Evolutionary conservation across 169 alveolate species (phyloP), one percentile per base, ranked within the genome.

Genomic region (Nephromyces sp.): DNA sequence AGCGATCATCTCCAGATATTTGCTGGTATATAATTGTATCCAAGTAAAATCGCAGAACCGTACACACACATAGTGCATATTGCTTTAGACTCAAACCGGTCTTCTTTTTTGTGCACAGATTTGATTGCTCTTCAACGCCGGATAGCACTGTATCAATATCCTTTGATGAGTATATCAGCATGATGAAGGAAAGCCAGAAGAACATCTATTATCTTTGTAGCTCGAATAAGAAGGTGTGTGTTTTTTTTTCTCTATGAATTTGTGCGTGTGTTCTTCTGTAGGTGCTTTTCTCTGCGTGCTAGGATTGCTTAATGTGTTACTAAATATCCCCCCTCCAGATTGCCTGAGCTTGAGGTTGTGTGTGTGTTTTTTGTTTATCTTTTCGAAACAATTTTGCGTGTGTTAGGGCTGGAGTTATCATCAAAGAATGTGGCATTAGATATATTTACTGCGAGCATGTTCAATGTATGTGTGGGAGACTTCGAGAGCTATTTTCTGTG

Each of bases 201-300:
- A 86, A 91, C 74, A 87, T 91, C 0, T 91, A 91, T 79, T 87
- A 83, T 77, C 84, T 87, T 83, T 87, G 92, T 68, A 87, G 90
- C 27, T 75, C 87, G 31, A 86, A 81, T 71, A 67, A 83, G 33
- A 30, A 67, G 72, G 70, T 75, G 62, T 21, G 74, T 21, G 22
- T n/a, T 27, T 5, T 2, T 57, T 3, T 6, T 64, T 29, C 21
- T 30, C 32, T 6, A 34, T 15, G 67, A 4, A 61, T 4, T 22
- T 61, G 29, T 4, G 27, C 27, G 32, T 15, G n/a, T 43, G 57
- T 15, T 15, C n/a, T 15, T 15, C 15, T 15, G 57, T 15, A 43
- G 57, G n/a, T 15, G 15, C 57, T 15, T 15, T 15, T 15, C 57
- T 15, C 57, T 15, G 57, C 15, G 57, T 15, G 15, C 57, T 15